Evolutionary conservation across 1,139 yeast species (phyloP), one percentile per base, ranked within the genome.

Genomic region (Geotrichum candidum): DNA sequence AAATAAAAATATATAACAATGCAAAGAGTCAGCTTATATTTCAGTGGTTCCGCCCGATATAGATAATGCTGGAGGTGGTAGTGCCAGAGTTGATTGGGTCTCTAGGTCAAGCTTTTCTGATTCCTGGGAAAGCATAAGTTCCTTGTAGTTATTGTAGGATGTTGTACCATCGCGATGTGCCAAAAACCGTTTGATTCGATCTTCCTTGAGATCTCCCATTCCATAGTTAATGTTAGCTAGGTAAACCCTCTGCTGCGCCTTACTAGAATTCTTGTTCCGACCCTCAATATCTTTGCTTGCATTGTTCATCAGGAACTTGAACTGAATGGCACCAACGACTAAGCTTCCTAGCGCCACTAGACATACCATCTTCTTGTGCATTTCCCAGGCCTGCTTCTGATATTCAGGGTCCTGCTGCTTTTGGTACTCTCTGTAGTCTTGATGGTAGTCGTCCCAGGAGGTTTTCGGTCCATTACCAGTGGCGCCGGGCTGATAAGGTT

Each of bases 321-420:
- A 57, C 62, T 74, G 75, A 35, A 71, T 55, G 1, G 62, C 64
- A 1, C 70, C 75, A 25, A 74, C 65, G 2, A 71, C 54, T 1
- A 66, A 51, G 15, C 68, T 62, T 4, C 69, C 70, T 0, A 66
- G 50, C 1, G 66, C 64, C 1, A 74, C 68, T 1, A 69, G 51
- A 41, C 66, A 63, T 13, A 71, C 68, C 62, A 74, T 64, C 59
- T 67, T 67, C 51, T 65, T 64, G 35, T 76, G 66, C 63, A 65
- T 72, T 56, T 71, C 70, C 51, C 67, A 63, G 10, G 74, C 66
- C 29, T 69, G 63, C 48, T 67, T 66, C 56, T 73, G 72, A 63
- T 73, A 73, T 58, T 69, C 66, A 56, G 67, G 67, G 58, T 72
- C 72, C 56, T 64, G 54, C 48, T 63, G 56, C 41, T 60, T 35